A percentile compares a stretch with the other conserved stretches of the same genome.
phyloP scores from a whole-genome alignment of 768 basidiomycete species.

The Leccinum truebloodii region DNA sequence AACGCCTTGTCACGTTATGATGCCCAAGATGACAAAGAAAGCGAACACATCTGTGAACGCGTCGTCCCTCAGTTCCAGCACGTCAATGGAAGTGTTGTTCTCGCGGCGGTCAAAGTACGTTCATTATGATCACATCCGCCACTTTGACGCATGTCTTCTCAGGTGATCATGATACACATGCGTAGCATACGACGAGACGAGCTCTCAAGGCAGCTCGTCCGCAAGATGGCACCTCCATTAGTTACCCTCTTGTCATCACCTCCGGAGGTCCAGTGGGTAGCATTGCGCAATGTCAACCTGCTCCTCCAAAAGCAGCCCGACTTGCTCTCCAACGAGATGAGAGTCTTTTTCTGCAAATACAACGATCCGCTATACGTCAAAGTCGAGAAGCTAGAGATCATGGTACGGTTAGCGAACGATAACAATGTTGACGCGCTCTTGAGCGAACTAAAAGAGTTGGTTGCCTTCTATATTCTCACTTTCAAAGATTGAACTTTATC shows the following conservation, averaged over 20 bases:
- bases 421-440: constrained; percentile 92
- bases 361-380: constrained; percentile 99
- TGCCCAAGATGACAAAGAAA: constrained; percentile 88
- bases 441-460: constrained; percentile 94
- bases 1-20: constrained; percentile 84
- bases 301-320: constrained; percentile 92
- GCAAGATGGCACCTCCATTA: constrained; percentile 96
- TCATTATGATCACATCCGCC: not conserved
- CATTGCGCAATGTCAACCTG: constrained; percentile 93
- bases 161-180: constrained; percentile 99
- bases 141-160: constrained; percentile 1
- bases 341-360: constrained; percentile 99
- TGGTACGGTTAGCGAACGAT: constrained; percentile 90
- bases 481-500: constrained; percentile 6
- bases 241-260: constrained; percentile 96
- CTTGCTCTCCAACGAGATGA: constrained; percentile 92
- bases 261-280: constrained; percentile 98
- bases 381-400: constrained; percentile 97
- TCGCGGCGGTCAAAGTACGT: constrained; percentile 91
- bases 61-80: constrained; percentile 99
- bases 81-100: constrained; percentile 91
- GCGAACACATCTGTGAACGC: constrained; percentile 98
- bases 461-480: constrained; percentile 9
- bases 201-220: constrained; percentile 77
- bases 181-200: constrained; percentile 79